A percentile compares a stretch with the other conserved stretches of the same genome.
Conservation (phyloP, 176 grass and related monocot genomes). For the Urochloa ruziziensis region DNA sequence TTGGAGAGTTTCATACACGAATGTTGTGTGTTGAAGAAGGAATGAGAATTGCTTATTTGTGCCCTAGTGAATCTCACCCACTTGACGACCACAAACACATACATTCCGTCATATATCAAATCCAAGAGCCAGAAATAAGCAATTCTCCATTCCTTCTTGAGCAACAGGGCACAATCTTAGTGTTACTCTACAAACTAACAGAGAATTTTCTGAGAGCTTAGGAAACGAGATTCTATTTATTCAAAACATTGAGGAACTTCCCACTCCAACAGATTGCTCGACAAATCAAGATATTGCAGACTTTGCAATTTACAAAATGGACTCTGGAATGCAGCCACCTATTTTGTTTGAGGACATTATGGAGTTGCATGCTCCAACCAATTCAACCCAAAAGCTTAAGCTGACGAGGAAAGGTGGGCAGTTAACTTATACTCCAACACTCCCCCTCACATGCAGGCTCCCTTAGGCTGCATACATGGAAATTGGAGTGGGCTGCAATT, state of each 20-base stretch:
- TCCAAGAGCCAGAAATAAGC: constrained; percentile 16
- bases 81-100: not conserved
- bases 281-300: not conserved
- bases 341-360: not conserved
- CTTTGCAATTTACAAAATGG: not conserved
- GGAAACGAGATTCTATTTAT: not conserved
- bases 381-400: no score
- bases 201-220: no score
- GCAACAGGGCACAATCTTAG: constrained; percentile 4
- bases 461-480: no score
- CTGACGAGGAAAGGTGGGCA: no score
- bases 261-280: not conserved
- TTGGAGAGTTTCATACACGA: no score
- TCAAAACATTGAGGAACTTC: not conserved
- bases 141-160: constrained; percentile 24
- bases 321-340: not conserved
- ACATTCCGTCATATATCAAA: not conserved
- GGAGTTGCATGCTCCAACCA: no score
- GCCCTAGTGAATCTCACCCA: not conserved
- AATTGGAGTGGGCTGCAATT: no score
- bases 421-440: no score
- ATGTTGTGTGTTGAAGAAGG: no score
- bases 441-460: no score
- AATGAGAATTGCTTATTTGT: no score
- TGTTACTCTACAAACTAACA: no score